Percentiles rank a stretch among this genome's conserved stretches.
phyloP scores from a whole-genome alignment of 73 alveolate genomes.

The Tetrahymena malaccensis region DNA sequence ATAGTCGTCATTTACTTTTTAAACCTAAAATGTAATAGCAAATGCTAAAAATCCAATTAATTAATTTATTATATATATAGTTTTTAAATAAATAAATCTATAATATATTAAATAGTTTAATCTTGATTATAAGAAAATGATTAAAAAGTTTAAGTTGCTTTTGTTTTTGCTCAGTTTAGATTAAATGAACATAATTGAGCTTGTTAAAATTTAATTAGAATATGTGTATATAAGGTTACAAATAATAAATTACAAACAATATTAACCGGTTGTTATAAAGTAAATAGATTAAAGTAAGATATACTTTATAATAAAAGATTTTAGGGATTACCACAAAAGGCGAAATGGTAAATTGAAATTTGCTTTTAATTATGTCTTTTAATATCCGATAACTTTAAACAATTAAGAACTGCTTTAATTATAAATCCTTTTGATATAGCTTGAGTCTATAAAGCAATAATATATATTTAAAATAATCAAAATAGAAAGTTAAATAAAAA shows the following conservation, averaged over 20 bases:
- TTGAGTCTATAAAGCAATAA: background rate
- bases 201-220: background rate
- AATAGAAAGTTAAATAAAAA: background rate
- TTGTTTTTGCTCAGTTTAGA: background rate
- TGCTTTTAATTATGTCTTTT: no score
- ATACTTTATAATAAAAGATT: background rate
- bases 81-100: no score
- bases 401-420: background rate
- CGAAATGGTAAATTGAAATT: background rate
- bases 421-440: background rate
- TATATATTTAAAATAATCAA: no score
- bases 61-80: no score
- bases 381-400: background rate
- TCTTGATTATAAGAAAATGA: no score
- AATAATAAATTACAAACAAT: no score
- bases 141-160: no score
- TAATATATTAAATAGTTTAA: no score
- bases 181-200: background rate
- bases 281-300: background rate
- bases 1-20: no score
- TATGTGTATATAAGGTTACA: background rate
- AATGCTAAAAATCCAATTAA: no score
- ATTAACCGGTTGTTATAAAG: no score
- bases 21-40: no score
- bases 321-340: background rate